Conservation (phyloP, 257 asterid genomes). For the Forsythia suspensa region DNA sequence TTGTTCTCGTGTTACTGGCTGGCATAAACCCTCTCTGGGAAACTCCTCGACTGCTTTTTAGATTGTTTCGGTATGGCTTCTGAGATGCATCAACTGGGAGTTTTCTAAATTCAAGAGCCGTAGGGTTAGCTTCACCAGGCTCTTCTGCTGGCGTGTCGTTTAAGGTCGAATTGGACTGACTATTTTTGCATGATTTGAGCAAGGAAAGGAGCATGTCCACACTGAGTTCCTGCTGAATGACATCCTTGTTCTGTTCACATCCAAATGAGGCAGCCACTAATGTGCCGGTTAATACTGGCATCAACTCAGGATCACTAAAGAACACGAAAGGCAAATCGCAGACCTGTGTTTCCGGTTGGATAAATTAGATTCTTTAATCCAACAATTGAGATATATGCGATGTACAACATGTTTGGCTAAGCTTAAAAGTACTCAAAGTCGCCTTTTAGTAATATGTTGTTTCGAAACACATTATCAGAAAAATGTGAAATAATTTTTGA, state of each 20-base stretch:
- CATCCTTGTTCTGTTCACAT: constrained; percentile 87
- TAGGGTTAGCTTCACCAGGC: constrained; percentile 40
- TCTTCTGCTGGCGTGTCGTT: constrained; percentile 40
- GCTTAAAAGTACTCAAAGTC: background rate
- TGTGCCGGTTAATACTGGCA: constrained; percentile 87
- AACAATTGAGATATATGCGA: background rate
- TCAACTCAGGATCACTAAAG: constrained; percentile 92
- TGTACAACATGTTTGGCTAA: background rate
- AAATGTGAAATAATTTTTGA: background rate
- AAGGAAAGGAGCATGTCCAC: constrained; percentile 90
- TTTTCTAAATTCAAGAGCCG: constrained; percentile 47
- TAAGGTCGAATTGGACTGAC: constrained; percentile 19
- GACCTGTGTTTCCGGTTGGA: constrained; percentile 47
- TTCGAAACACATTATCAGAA: too few species aligned
- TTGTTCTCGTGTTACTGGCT: constrained; percentile 33
- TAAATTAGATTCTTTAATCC: constrained; percentile 27
- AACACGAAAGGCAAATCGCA: constrained; percentile 93
- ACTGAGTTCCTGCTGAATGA: constrained; percentile 95
- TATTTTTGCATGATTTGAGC: constrained; percentile 72
- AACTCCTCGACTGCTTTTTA: constrained; percentile 41
- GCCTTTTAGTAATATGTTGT: background rate
- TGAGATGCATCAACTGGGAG: constrained; percentile 46
- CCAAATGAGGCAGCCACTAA: constrained; percentile 87
- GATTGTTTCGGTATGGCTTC: constrained; percentile 41
- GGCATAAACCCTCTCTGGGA: constrained; percentile 44